Base-by-base conservation (phyloP, 768 basidiomycete species). In the Gymnopilus junonius region DNA sequence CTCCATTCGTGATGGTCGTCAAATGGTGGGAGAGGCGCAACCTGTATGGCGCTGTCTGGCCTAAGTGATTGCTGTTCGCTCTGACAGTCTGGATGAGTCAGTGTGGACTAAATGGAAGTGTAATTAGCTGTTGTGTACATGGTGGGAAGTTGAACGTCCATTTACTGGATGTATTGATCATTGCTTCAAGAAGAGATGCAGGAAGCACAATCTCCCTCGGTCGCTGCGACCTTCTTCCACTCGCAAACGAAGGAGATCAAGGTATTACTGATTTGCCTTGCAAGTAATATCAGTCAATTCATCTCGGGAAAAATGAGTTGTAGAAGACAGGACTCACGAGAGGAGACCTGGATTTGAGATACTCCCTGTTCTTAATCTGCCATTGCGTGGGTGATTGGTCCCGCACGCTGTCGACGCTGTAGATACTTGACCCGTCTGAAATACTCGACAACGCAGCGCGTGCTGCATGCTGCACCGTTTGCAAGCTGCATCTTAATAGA, bases 181-280 rank as follows among this genome's bases (percentile, higher is more conserved):
- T 37, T 4, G 68, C 62, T 29, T 69, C 63, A 17, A 58, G 64
- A 1, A 72, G 45, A 3, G 70, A 68, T 1, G 63, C 57, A 4
- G 73, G 70, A 42, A 71, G 57, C 5, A 70, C 68, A 3, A 72
- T 67, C 45, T 81, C 81, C 32, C 74, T 70, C 0, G 79, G 70
- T 12, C 71, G 69, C 42, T 76, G 68, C 21, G 73, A 66, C 51
- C 34, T 31, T 55, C 54, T 17, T 40, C 31, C 34, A 35, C 35
- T 48, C 5, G 56, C 55, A 12, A 59, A 51, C 2, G 66, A 59
- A 3, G 58, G 48, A 15, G 45, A 39, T 39, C 54, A 8, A 21
- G 54, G 25, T 21, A 17, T 57, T 8, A 34, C 21, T 3, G 54
- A 23, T 12, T 59, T 55, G 35, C 35, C 14, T 42, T 35, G 51